Conservation (phyloP, 495 filamentous ascomycete species). For the Neurospora sp. region DNA sequence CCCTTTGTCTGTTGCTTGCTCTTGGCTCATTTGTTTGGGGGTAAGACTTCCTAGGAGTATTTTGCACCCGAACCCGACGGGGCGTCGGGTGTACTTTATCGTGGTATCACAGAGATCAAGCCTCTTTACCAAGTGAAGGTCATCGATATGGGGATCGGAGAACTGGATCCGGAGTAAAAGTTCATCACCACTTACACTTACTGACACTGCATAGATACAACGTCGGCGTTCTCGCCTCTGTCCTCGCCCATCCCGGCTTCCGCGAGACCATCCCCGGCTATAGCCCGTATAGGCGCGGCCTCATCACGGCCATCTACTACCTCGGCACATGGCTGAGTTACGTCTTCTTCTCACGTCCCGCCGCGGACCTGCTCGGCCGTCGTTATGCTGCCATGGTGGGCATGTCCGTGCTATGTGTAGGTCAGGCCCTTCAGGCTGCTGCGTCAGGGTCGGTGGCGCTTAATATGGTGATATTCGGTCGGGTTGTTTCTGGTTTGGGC, state of each 20-base stretch:
- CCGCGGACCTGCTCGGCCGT: constrained; percentile 39
- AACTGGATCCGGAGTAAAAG: not conserved
- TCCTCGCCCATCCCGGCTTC: constrained; percentile 46
- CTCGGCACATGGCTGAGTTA: constrained; percentile 47
- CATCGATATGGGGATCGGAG: too few relatives aligned
- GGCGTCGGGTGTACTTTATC: not conserved
- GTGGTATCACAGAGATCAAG: not conserved
- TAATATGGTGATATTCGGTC: constrained; percentile 42
- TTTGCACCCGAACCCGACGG: not conserved
- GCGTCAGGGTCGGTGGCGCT: constrained; percentile 31
- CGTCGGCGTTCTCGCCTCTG: constrained; percentile 45
- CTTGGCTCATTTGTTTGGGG: constrained; percentile 52
- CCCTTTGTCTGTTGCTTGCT: constrained; percentile 42
- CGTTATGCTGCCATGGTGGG: constrained; percentile 40
- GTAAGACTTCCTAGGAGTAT: constrained; percentile 22
- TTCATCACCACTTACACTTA: not conserved
- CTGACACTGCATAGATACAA: constrained; percentile 35
- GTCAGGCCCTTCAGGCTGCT: constrained; percentile 35
- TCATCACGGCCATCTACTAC: constrained; percentile 50
- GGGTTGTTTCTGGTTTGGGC: constrained; percentile 42
- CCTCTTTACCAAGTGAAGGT: not conserved
- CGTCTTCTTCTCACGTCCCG: constrained; percentile 40
- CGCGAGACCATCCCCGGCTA: constrained; percentile 32
- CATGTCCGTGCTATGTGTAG: constrained; percentile 34
- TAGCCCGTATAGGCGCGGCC: constrained; percentile 31